Conservation (phyloP, 768 basidiomycete genomes). For the Pulveroboletus sp. region DNA sequence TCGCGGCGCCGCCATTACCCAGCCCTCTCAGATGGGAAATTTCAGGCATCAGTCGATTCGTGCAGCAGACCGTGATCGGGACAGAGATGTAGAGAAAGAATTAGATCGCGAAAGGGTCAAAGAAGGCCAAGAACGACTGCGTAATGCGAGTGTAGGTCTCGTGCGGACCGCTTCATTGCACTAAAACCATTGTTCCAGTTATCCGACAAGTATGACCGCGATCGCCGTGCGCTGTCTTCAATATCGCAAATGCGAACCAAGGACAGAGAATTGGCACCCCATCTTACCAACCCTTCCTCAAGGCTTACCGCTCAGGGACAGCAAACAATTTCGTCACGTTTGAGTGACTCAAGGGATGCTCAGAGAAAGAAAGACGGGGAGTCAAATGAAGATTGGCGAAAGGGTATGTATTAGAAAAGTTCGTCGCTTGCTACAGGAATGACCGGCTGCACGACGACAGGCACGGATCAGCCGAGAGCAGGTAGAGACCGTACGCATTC, state of each 20-base stretch:
- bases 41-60: conserved; percentile 87
- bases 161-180: neutral
- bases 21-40: conserved; percentile 91
- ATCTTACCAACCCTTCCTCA: conserved; percentile 45
- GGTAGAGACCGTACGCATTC: conserved; percentile 55
- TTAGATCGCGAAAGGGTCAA: conserved; percentile 63
- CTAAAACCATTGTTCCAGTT: conserved; percentile 44
- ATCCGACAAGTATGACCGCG: conserved; percentile 86
- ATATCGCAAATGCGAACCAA: conserved; percentile 51
- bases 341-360: conserved; percentile 57
- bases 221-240: conserved; percentile 59
- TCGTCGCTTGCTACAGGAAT: neutral
- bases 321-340: conserved; percentile 42
- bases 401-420: conserved; percentile 49
- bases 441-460: conserved; percentile 25
- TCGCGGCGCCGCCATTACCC: conserved; percentile 58
- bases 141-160: conserved; percentile 48
- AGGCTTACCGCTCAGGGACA: conserved; percentile 37
- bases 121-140: conserved; percentile 75
- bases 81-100: conserved; percentile 44
- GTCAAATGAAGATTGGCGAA: conserved; percentile 79
- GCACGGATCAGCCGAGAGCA: conserved; percentile 47
- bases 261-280: conserved; percentile 66
- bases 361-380: conserved; percentile 71
- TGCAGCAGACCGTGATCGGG: conserved; percentile 57